Percentiles rank a stretch among this genome's conserved stretches.
Evolutionary conservation across 805 yeast species (phyloP).

Genomic region (Nakazawaea wyomingensis): DNA sequence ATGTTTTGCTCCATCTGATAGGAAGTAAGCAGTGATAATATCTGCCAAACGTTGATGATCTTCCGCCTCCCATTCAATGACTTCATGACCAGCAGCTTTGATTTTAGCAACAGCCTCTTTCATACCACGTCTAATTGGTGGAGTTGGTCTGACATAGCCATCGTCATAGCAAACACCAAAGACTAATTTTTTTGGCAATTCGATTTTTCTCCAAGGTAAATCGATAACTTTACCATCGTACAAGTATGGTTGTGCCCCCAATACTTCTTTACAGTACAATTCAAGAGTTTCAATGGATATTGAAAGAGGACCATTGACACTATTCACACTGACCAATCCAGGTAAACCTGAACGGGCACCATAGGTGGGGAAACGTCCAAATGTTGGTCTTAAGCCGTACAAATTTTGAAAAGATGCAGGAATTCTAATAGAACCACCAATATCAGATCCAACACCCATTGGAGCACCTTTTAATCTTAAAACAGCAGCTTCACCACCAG

Average conservation of each 20-base stretch:
- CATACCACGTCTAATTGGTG: constrained; percentile 45
- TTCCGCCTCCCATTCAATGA: constrained; percentile 42
- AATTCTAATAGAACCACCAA: constrained; percentile 46
- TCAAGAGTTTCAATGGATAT: constrained; percentile 33
- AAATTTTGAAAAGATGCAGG: constrained; percentile 40
- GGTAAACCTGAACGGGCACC: constrained; percentile 29
- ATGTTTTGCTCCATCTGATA: constrained; percentile 42
- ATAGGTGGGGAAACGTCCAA: constrained; percentile 37
- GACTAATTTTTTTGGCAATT: constrained; percentile 31
- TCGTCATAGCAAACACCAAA: constrained; percentile 39
- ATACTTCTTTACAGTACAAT: constrained; percentile 24
- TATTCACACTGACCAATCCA: constrained; percentile 36
- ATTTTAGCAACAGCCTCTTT: constrained; percentile 26
- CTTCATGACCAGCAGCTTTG: constrained; percentile 42
- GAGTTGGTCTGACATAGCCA: constrained; percentile 40
- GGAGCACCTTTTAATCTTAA: constrained; percentile 39
- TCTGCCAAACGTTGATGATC: constrained; percentile 30
- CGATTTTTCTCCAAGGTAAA: constrained; percentile 37
- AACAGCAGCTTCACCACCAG: constrained; percentile 51
- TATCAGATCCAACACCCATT: constrained; percentile 51
- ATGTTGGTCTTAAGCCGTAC: constrained; percentile 40
- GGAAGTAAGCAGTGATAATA: constrained; percentile 31
- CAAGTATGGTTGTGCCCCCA: constrained; percentile 35
- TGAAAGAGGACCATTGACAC: constrained; percentile 46
- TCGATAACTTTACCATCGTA: constrained; percentile 35